A percentile compares a stretch with the other conserved stretches of the same genome.
These are phyloP conservation scores for Pythium rishiriense DNA, from an alignment of 352 stramenopile species.

Conservation along the genomic window DNA sequence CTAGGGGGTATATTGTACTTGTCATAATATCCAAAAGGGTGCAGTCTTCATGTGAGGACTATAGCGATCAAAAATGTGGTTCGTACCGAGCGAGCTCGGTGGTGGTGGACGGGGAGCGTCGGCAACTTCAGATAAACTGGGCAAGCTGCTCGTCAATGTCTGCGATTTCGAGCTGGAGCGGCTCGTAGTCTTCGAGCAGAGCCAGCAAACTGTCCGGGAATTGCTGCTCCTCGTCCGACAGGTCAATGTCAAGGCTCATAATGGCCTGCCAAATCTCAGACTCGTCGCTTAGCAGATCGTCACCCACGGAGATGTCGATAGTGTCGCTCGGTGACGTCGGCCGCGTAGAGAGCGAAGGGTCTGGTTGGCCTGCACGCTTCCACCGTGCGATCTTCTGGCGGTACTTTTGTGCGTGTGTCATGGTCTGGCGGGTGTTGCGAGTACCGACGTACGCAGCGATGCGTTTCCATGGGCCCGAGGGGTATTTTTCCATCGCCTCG, in stretches of 20 bases:
- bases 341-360: not conserved
- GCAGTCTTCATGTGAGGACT: not conserved
- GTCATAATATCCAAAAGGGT: not conserved
- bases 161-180: slow-evolving; percentile 1
- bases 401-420: slow-evolving; percentile 86
- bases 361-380: slow-evolving; percentile 15
- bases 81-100: not conserved
- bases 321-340: not conserved
- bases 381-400: slow-evolving; percentile 75
- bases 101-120: not conserved
- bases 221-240: slow-evolving; percentile 10
- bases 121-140: not conserved
- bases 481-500: slow-evolving; percentile 59
- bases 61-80: not conserved
- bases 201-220: not conserved
- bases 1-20: not conserved
- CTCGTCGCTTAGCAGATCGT: not conserved
- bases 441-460: slow-evolving; percentile 67
- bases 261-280: not conserved
- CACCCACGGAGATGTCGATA: not conserved
- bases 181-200: slow-evolving; percentile 12
- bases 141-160: not conserved
- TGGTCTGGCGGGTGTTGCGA: slow-evolving; percentile 93
- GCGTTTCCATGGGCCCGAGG: slow-evolving; percentile 60
- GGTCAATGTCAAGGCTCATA: not conserved